A percentile compares a stretch with the other conserved stretches of the same genome.
Evolutionary conservation across 192 early-diverging fungal species (phyloP).

Genomic region (Gigaspora rosea): DNA sequence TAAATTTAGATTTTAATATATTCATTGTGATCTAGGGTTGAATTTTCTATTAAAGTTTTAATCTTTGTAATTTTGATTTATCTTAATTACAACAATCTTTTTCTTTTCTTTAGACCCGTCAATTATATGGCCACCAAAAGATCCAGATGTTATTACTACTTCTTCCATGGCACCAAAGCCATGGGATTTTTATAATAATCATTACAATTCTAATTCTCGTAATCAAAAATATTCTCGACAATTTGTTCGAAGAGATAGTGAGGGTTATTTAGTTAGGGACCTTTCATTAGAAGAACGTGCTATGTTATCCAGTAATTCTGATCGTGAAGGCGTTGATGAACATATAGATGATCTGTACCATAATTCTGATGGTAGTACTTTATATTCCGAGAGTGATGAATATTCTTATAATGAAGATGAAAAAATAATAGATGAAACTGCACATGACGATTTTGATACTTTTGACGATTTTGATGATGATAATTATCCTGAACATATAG

Average conservation of each 20-base stretch:
- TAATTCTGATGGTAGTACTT: slow-evolving; percentile 25
- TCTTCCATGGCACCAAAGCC: slow-evolving; percentile 22
- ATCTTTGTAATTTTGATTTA: neutral
- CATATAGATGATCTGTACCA: neutral
- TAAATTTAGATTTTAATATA: too few species aligned
- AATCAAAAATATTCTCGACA: neutral
- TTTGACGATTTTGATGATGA: slow-evolving; percentile 13
- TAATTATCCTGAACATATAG: slow-evolving; percentile 9
- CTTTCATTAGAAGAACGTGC: slow-evolving; percentile 27
- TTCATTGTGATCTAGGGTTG: neutral
- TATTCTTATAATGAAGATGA: slow-evolving; percentile 7
- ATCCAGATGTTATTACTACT: neutral
- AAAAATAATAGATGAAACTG: neutral
- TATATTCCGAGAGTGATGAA: slow-evolving; percentile 27
- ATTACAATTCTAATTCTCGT: neutral
- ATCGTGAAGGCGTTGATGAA: neutral
- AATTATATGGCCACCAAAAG: slow-evolving; percentile 30
- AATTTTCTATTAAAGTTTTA: neutral
- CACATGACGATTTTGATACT: neutral
- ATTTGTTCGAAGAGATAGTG: slow-evolving; percentile 22
- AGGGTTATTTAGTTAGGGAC: slow-evolving; percentile 23
- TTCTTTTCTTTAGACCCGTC: slow-evolving; percentile 1
- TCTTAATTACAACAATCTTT: neutral
- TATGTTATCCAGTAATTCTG: neutral
- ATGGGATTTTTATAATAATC: slow-evolving; percentile 17